These are phyloP conservation scores for Dryas drummondii DNA, from an alignment of 306 rosid genomes.

Conservation along the genomic window DNA sequence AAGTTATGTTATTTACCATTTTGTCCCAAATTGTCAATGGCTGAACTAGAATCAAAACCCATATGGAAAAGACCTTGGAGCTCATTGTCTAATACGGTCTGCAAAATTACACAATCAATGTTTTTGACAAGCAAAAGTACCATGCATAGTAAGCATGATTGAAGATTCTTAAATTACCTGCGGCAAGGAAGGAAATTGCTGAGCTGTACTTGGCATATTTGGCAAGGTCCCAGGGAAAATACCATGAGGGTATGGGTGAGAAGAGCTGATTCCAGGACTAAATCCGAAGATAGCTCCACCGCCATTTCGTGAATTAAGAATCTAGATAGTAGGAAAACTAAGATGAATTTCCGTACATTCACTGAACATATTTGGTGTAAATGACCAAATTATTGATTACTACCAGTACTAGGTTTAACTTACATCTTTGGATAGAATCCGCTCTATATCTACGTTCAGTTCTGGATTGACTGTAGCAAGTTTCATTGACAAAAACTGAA, in stretches of 20 bases:
- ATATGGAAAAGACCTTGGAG: slow-evolving; percentile 76
- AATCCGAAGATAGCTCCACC: slow-evolving; percentile 55
- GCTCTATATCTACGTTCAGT: slow-evolving; percentile 70
- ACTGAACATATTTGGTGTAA: not conserved
- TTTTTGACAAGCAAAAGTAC: slow-evolving; percentile 14
- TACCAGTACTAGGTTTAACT: slow-evolving; percentile 29
- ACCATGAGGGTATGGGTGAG: slow-evolving; percentile 52
- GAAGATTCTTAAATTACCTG: slow-evolving; percentile 52
- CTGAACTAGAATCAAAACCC: slow-evolving; percentile 72
- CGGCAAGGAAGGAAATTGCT: slow-evolving; percentile 66
- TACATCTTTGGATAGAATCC: slow-evolving; percentile 90
- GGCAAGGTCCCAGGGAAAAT: slow-evolving; percentile 62
- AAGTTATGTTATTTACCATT: slow-evolving; percentile 53
- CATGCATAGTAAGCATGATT: not conserved
- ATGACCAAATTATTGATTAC: not conserved
- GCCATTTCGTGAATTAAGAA: slow-evolving; percentile 64
- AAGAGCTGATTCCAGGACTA: slow-evolving; percentile 58
- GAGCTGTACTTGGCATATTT: slow-evolving; percentile 52
- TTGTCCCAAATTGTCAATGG: slow-evolving; percentile 71
- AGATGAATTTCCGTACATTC: slow-evolving; percentile 13
- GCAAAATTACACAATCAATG: slow-evolving; percentile 28
- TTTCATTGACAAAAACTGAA: slow-evolving; percentile 98
- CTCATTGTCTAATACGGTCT: slow-evolving; percentile 72
- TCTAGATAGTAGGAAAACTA: slow-evolving; percentile 37
- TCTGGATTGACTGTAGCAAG: slow-evolving; percentile 97